Evolutionary conservation across 495 filamentous ascomycete genomes (phyloP), one percentile per base, ranked within the genome.

Genomic region (Staphylotrichum longicolle): DNA sequence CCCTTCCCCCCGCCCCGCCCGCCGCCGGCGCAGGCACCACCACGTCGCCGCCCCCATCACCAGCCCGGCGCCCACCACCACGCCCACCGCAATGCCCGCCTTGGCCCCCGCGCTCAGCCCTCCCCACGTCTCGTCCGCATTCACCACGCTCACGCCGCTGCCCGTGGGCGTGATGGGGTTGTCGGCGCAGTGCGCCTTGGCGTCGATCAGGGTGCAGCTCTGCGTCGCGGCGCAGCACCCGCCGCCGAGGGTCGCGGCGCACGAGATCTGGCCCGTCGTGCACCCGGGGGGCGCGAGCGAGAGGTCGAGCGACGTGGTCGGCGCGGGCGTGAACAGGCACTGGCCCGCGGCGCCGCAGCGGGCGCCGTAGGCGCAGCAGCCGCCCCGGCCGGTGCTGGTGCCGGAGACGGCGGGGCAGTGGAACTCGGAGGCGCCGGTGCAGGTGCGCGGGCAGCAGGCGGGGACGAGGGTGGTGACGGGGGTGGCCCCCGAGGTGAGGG

Each of bases 211-310:
- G 47, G 85, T 84, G 68, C 90, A 94, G 63, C 86, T 72, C 48
- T 86, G 80, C 4, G 86, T 88, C 3, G 84, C 82, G 20, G 85
- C 82, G 68, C 90, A 94, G 74, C 90, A 94, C 4, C 89, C 89
- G 49, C 85, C 86, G 3, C 84, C 80, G 59, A 89, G 85, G 54
- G 82, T 80, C 1, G 83, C 83, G 2, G 80, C 77, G 73, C 89
- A 93, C 53, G 83, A 73, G 60, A 90, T 88, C 72, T 88, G 91
- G 7, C 88, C 86, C 2, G 84, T 86, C 3, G 86, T 89, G 66
- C 91, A 95, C 62, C 80, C 73, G 3, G 75, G 61, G 6, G 75
- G 76, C 11, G 48, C 32, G 27, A 75, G 48, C 7, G 48, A n/a
- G 1, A 35, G 41, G 12, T 48, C 42, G 1, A 61, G 30, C 8